Evolutionary conservation across 768 basidiomycete species (phyloP).

Genomic region (Suillus paluster): DNA sequence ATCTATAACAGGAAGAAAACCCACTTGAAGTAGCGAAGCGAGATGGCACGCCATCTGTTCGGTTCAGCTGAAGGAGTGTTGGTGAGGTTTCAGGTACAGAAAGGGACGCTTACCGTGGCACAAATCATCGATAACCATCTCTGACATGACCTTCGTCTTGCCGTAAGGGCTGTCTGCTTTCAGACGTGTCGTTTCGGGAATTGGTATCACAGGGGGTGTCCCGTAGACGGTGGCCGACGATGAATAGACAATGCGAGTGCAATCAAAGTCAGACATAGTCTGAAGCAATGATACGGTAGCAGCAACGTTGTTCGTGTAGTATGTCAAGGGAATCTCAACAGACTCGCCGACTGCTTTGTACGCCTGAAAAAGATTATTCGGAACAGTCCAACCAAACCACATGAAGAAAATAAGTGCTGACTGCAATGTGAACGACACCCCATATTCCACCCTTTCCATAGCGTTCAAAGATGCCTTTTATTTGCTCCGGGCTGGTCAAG

Average conservation of each 20-base stretch:
- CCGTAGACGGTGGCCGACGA: constrained; percentile 99
- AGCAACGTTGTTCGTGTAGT: constrained; percentile 93
- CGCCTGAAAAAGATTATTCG: constrained; percentile 55
- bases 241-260: constrained; percentile 91
- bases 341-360: constrained; percentile 99
- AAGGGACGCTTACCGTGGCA: constrained; percentile 62
- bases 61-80: constrained; percentile 57
- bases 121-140: constrained; percentile 87
- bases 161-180: constrained; percentile 93
- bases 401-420: constrained; percentile 43
- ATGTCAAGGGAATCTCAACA: constrained; percentile 87
- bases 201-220: constrained; percentile 88
- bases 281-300: constrained; percentile 88
- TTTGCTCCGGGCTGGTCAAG: constrained; percentile 70
- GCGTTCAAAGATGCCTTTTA: constrained; percentile 78
- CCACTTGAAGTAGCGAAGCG: constrained; percentile 96
- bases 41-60: constrained; percentile 77
- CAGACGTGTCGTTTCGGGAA: constrained; percentile 88
- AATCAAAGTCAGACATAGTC: constrained; percentile 84
- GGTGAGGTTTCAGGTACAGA: constrained; percentile 14
- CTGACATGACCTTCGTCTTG: constrained; percentile 94
- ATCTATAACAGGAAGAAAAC: constrained; percentile 24
- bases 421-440: constrained; percentile 96
- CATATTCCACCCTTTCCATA: constrained; percentile 92
- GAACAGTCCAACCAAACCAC: background rate